Conservation (phyloP, 306 rosid species). For the Lathyrus aphaca region DNA sequence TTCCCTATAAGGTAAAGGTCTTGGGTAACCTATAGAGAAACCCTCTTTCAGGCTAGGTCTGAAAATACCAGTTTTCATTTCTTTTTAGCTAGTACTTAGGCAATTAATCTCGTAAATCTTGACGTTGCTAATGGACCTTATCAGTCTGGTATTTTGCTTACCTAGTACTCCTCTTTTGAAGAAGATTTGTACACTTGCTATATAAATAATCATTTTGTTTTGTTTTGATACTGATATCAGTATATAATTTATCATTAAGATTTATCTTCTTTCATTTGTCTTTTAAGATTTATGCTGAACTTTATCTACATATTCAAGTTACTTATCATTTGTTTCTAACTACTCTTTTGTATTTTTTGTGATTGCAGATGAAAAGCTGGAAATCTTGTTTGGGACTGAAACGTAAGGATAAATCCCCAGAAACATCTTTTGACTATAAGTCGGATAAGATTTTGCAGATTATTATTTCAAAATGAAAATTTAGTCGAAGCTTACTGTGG, state of each 20-base stretch:
- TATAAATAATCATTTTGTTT: conserved; percentile 30
- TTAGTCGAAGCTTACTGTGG: background rate
- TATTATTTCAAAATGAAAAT: conserved; percentile 21
- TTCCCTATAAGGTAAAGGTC: conserved; percentile 20
- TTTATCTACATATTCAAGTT: conserved; percentile 24
- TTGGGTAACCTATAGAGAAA: background rate
- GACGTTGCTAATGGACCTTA: conserved; percentile 16
- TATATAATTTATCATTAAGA: conserved; percentile 13
- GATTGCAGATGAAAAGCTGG: conserved; percentile 55
- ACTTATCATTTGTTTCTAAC: conserved; percentile 32
- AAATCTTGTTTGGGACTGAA: conserved; percentile 23
- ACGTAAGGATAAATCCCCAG: conserved; percentile 9
- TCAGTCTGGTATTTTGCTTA: conserved; percentile 6
- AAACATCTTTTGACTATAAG: background rate
- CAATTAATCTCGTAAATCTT: conserved; percentile 1
- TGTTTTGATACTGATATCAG: conserved; percentile 31
- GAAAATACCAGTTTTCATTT: conserved; percentile 28
- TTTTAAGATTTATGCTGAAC: conserved; percentile 10
- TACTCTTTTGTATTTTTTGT: conserved; percentile 35
- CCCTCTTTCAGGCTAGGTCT: conserved; percentile 18
- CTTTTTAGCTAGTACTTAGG: conserved; percentile 14
- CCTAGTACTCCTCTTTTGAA: conserved; percentile 10
- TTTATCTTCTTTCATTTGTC: conserved; percentile 29
- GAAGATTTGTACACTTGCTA: conserved; percentile 17
- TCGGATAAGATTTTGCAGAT: conserved; percentile 16